Conservation (phyloP, 208 protist genomes). For the Trypanosoma platydactyli region DNA sequence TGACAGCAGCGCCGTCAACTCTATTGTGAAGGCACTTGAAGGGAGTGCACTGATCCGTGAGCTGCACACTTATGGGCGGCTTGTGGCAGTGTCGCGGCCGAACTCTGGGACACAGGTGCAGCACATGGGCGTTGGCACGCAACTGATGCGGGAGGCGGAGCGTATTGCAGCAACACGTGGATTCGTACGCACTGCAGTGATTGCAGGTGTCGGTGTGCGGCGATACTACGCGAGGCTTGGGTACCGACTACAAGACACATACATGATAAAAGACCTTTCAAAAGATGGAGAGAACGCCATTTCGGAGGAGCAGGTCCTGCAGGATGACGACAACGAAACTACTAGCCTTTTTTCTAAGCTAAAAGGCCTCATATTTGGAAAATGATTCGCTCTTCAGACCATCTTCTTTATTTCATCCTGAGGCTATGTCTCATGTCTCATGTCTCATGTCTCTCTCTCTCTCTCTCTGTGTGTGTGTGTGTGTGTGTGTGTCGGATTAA, state of each 20-base stretch:
- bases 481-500: too few relatives aligned
- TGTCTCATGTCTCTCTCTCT: too few relatives aligned
- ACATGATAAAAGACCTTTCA: constrained; percentile 82
- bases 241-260: constrained; percentile 89
- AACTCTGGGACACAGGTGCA: constrained; percentile 94
- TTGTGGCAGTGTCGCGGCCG: constrained; percentile 64
- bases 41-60: constrained; percentile 96
- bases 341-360: constrained; percentile 46
- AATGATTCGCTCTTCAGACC: constrained; percentile 1
- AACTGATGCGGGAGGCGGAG: constrained; percentile 98
- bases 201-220: constrained; percentile 97
- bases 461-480: too few relatives aligned
- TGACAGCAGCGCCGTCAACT: constrained; percentile 37
- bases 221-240: constrained; percentile 98
- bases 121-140: constrained; percentile 97
- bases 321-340: constrained; percentile 86
- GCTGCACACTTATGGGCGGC: constrained; percentile 96
- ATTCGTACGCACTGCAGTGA: constrained; percentile 93
- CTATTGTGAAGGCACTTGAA: constrained; percentile 89
- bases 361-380: constrained; percentile 56
- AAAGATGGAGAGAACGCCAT: constrained; percentile 41
- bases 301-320: constrained; percentile 69
- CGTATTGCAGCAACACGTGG: constrained; percentile 92
- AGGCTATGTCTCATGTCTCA: too few relatives aligned
- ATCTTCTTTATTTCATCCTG: neutral